Percentiles rank a stretch among this genome's conserved stretches.
phyloP scores from a whole-genome alignment of 441 rosid species.

The Pelargonium exstipulatum region DNA sequence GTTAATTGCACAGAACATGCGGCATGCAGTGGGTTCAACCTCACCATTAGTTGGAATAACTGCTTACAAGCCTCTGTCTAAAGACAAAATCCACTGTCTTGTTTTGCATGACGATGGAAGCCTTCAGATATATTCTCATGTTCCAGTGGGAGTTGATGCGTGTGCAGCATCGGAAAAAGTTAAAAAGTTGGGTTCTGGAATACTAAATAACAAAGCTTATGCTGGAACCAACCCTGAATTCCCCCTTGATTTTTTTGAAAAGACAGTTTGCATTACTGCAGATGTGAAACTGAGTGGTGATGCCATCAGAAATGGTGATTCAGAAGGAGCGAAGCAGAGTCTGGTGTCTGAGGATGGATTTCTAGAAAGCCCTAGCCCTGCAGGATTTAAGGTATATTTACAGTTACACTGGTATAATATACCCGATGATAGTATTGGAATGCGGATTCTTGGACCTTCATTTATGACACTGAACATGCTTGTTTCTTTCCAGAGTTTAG shows the following conservation, averaged over 20 bases:
- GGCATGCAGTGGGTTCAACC: slow-evolving; percentile 80
- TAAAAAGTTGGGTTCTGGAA: slow-evolving; percentile 83
- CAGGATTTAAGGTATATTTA: slow-evolving; percentile 84
- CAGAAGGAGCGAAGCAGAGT: slow-evolving; percentile 91
- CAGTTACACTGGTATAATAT: background rate
- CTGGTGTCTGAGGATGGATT: slow-evolving; percentile 96
- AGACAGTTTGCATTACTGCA: slow-evolving; percentile 85
- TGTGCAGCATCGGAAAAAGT: slow-evolving; percentile 73
- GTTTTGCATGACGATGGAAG: slow-evolving; percentile 99
- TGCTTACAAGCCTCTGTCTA: slow-evolving; percentile 94
- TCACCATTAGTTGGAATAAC: slow-evolving; percentile 90
- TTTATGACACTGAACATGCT: slow-evolving; percentile 7
- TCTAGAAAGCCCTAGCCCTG: slow-evolving; percentile 82
- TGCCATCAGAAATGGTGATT: slow-evolving; percentile 91
- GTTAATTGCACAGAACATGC: slow-evolving; percentile 72
- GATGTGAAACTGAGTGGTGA: slow-evolving; percentile 96
- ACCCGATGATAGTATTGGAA: background rate
- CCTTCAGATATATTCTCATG: slow-evolving; percentile 93
- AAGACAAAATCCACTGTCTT: slow-evolving; percentile 92
- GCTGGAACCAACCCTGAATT: slow-evolving; percentile 88
- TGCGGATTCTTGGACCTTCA: background rate
- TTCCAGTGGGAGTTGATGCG: slow-evolving; percentile 61
- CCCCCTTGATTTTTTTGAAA: slow-evolving; percentile 98
- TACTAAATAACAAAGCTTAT: slow-evolving; percentile 79
- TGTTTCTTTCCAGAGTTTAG: background rate